A percentile compares a stretch with the other conserved stretches of the same genome.
phyloP scores from a whole-genome alignment of 306 rosid genomes.

The Astragalus membranaceus region DNA sequence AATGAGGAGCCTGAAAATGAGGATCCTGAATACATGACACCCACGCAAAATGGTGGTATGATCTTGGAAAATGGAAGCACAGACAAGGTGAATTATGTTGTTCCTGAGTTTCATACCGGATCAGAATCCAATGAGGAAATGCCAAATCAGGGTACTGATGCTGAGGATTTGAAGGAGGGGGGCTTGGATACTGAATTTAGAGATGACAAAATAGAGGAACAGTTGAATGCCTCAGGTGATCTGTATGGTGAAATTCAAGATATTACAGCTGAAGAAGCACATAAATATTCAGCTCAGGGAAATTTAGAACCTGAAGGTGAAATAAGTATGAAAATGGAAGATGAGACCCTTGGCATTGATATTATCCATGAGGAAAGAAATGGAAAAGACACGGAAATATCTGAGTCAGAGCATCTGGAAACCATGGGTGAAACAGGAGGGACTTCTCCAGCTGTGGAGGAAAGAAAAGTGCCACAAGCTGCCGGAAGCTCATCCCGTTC shows the following conservation, averaged over 20 bases:
- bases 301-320: conserved; percentile 22
- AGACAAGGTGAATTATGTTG: conserved; percentile 18
- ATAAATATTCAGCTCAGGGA: conserved; percentile 6
- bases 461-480: background rate
- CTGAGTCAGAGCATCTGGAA: conserved; percentile 18
- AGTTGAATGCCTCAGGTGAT: conserved; percentile 20
- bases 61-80: conserved; percentile 27
- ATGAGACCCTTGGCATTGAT: conserved; percentile 16
- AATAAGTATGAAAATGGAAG: conserved; percentile 14
- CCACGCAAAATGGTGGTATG: conserved; percentile 22
- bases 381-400: conserved; percentile 1
- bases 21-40: conserved; percentile 23
- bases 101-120: conserved; percentile 25
- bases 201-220: conserved; percentile 20
- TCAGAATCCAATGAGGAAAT: conserved; percentile 31
- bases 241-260: conserved; percentile 26
- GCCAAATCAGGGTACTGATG: conserved; percentile 21
- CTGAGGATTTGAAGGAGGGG: conserved; percentile 24
- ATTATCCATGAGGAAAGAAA: conserved; percentile 12
- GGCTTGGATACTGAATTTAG: conserved; percentile 17
- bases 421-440: conserved; percentile 23
- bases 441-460: conserved; percentile 26
- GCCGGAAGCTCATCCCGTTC: background rate
- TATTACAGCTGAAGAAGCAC: conserved; percentile 15
- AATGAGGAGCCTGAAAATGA: conserved; percentile 33